Conservation (phyloP, 805 yeast genomes). For the Yamadazyma insecticola region DNA sequence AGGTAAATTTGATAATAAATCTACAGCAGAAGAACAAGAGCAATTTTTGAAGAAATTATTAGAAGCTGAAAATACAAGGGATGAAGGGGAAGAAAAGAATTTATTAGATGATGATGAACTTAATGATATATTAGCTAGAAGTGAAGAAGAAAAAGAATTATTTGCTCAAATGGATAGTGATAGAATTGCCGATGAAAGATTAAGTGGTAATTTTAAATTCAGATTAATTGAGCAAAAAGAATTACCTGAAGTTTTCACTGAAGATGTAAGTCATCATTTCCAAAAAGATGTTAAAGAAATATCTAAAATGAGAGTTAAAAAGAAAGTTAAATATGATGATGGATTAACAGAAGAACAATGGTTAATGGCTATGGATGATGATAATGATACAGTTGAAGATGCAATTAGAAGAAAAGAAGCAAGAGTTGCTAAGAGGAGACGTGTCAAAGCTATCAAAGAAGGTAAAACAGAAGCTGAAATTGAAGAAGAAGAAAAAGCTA, state of each 20-base stretch:
- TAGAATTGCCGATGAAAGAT: conserved; percentile 37
- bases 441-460: conserved; percentile 16
- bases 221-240: conserved; percentile 67
- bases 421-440: conserved; percentile 33
- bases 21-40: conserved; percentile 84
- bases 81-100: conserved; percentile 50
- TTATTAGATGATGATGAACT: conserved; percentile 65
- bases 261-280: conserved; percentile 51
- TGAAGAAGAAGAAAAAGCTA: conserved; percentile 18
- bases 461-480: conserved; percentile 20
- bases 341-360: conserved; percentile 91
- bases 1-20: conserved; percentile 83
- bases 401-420: conserved; percentile 51
- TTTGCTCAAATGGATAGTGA: conserved; percentile 61
- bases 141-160: conserved; percentile 52
- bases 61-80: conserved; percentile 62
- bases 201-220: conserved; percentile 29
- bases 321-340: conserved; percentile 78
- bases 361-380: conserved; percentile 76
- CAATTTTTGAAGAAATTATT: conserved; percentile 66
- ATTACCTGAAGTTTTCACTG: conserved; percentile 76
- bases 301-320: conserved; percentile 71
- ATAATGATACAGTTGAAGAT: conserved; percentile 57
- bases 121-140: conserved; percentile 67
- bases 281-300: conserved; percentile 47